Percentiles rank a stretch among this genome's conserved stretches.
Evolutionary conservation across 306 rosid genomes (phyloP).

Genomic region (cucumber (Cucumis sativus)): DNA sequence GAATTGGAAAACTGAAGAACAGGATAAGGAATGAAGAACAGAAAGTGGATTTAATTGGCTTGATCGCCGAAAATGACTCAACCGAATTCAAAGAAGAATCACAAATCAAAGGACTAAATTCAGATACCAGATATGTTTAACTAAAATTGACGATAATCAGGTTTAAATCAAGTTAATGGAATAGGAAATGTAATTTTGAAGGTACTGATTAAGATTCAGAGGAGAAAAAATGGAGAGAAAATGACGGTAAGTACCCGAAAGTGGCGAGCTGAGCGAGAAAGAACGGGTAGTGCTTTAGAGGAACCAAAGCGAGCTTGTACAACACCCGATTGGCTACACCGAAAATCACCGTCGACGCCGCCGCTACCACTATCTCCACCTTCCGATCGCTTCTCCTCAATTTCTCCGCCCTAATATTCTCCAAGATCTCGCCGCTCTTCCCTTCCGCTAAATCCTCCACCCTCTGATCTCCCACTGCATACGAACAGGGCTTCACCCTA

Average conservation of each 20-base stretch:
- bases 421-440: slow-evolving; percentile 11
- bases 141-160: not conserved
- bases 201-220: not conserved
- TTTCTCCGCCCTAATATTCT: slow-evolving; percentile 6
- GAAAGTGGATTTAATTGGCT: not conserved
- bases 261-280: slow-evolving; percentile 92
- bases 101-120: not conserved
- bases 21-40: not conserved
- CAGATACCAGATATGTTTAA: not conserved
- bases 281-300: slow-evolving; percentile 77
- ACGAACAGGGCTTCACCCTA: slow-evolving; percentile 24
- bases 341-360: slow-evolving; percentile 46
- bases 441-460: slow-evolving; percentile 14
- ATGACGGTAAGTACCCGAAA: slow-evolving; percentile 45
- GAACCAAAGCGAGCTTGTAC: slow-evolving; percentile 83
- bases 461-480: slow-evolving; percentile 35
- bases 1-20: not conserved
- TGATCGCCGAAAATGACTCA: not conserved
- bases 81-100: not conserved
- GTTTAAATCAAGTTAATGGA: not conserved
- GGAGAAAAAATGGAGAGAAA: not conserved
- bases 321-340: slow-evolving; percentile 80
- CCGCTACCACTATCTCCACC: slow-evolving; percentile 53
- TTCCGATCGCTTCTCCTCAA: slow-evolving; percentile 18
- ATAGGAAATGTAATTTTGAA: not conserved